A percentile compares a stretch with the other conserved stretches of the same genome.
Conservation (phyloP, 106 monocot genomes). For the Phalaenopsis equestris region DNA sequence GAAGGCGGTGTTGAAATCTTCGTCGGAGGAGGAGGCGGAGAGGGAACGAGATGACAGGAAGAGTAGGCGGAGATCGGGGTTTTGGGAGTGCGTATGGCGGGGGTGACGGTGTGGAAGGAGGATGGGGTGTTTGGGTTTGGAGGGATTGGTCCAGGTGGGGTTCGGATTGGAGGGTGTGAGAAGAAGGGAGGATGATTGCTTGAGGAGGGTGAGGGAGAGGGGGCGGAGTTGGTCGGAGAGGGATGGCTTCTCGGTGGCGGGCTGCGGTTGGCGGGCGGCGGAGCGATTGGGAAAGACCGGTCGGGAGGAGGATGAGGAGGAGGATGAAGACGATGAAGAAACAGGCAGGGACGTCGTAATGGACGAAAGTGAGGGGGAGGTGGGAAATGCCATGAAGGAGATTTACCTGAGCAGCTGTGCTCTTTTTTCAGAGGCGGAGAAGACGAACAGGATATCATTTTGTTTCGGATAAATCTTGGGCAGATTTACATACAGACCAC, state of each 20-base stretch:
- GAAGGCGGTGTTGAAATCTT: slow-evolving; percentile 18
- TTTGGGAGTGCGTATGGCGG: slow-evolving; percentile 22
- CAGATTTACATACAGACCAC: too few species aligned
- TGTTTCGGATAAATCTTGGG: too few species aligned
- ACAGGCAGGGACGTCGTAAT: too few species aligned
- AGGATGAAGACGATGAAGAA: neutral
- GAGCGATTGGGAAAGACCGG: slow-evolving; percentile 17
- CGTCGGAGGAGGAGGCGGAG: slow-evolving; percentile 12
- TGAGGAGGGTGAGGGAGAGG: slow-evolving; percentile 68
- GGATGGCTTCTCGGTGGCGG: neutral
- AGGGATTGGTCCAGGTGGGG: slow-evolving; percentile 86
- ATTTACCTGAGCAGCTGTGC: neutral
- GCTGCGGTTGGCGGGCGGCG: slow-evolving; percentile 13
- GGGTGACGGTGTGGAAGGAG: slow-evolving; percentile 31
- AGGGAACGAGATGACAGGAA: slow-evolving; percentile 18
- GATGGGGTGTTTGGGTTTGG: slow-evolving; percentile 55
- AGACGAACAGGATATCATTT: neutral
- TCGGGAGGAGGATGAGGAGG: neutral
- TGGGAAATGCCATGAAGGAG: slow-evolving; percentile 3
- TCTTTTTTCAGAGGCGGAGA: neutral
- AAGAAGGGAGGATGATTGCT: neutral
- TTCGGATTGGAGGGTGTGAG: slow-evolving; percentile 26
- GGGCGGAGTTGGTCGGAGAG: slow-evolving; percentile 75
- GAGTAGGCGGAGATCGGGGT: slow-evolving; percentile 23
- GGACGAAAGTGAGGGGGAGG: neutral